Conservation (phyloP, 2,329 filamentous ascomycete species). For the Hypomyces perniciosus region DNA sequence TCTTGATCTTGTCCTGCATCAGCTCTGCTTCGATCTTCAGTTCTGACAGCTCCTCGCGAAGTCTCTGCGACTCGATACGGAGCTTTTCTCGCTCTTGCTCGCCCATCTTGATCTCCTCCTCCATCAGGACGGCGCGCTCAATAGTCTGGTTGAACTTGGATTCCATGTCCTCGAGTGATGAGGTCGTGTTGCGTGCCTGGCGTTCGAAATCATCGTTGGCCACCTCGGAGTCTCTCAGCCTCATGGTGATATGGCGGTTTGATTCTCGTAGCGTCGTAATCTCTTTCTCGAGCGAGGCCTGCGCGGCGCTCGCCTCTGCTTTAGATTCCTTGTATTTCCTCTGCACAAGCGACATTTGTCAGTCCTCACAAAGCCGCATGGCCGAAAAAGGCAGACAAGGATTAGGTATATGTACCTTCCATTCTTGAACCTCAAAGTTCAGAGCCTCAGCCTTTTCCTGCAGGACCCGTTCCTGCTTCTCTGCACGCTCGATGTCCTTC, state of each 20-base stretch:
- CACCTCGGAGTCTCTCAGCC: slow-evolving; percentile 89
- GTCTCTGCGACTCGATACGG: slow-evolving; percentile 82
- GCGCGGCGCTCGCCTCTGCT: slow-evolving; percentile 74
- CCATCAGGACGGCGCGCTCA: slow-evolving; percentile 85
- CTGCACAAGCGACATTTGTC: slow-evolving; percentile 36
- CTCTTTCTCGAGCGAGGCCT: slow-evolving; percentile 87
- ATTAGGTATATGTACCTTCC: slow-evolving; percentile 71
- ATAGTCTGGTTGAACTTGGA: slow-evolving; percentile 95
- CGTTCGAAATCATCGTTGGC: slow-evolving; percentile 98
- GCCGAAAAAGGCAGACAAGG: background rate
- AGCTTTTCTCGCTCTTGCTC: slow-evolving; percentile 88
- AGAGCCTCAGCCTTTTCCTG: slow-evolving; percentile 82
- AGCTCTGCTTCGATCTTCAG: slow-evolving; percentile 94
- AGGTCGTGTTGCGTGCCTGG: slow-evolving; percentile 91
- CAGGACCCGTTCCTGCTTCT: slow-evolving; percentile 82
- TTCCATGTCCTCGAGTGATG: slow-evolving; percentile 92
- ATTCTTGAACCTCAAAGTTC: slow-evolving; percentile 90
- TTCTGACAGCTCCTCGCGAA: slow-evolving; percentile 87
- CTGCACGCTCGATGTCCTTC: slow-evolving; percentile 90
- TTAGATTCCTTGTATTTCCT: slow-evolving; percentile 96
- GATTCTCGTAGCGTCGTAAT: slow-evolving; percentile 84
- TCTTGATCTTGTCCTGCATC: slow-evolving; percentile 85
- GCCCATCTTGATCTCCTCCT: slow-evolving; percentile 86
- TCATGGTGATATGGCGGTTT: slow-evolving; percentile 75
- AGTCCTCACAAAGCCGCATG: slow-evolving; percentile 4